phyloP scores from a whole-genome alignment of 805 yeast species.

The Candida germanica region DNA sequence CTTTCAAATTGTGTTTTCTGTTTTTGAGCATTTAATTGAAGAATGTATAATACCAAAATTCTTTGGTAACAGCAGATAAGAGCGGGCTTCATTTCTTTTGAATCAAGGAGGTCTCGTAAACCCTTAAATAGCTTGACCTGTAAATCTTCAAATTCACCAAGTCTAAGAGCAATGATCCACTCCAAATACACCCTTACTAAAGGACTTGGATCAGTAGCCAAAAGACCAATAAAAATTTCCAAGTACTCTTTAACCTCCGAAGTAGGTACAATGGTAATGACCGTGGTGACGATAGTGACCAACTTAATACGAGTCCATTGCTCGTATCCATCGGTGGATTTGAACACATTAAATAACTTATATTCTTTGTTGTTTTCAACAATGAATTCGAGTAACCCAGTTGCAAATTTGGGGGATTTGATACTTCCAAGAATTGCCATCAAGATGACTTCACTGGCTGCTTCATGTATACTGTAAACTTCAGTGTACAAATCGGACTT shows the following conservation, averaged over 20 bases:
- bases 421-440: constrained; percentile 43
- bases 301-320: constrained; percentile 61
- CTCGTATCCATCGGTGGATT: constrained; percentile 65
- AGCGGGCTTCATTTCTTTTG: constrained; percentile 41
- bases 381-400: constrained; percentile 31
- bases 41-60: constrained; percentile 52
- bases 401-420: constrained; percentile 25
- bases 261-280: constrained; percentile 14
- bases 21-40: constrained; percentile 31
- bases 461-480: constrained; percentile 59
- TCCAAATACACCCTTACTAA: constrained; percentile 71
- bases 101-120: constrained; percentile 10
- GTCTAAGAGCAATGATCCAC: constrained; percentile 61
- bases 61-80: constrained; percentile 63
- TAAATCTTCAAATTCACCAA: constrained; percentile 23
- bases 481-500: constrained; percentile 34
- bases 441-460: constrained; percentile 49
- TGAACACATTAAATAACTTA: constrained; percentile 47
- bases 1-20: constrained; percentile 38
- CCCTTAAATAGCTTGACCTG: constrained; percentile 17
- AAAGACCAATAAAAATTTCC: constrained; percentile 30
- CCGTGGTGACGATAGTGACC: constrained; percentile 45
- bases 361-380: constrained; percentile 35
- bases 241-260: constrained; percentile 17
- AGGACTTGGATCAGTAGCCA: constrained; percentile 70